Base-by-base conservation (phyloP, 1,284 basidiomycete species). In the Lentinula novae-zelandiae region DNA sequence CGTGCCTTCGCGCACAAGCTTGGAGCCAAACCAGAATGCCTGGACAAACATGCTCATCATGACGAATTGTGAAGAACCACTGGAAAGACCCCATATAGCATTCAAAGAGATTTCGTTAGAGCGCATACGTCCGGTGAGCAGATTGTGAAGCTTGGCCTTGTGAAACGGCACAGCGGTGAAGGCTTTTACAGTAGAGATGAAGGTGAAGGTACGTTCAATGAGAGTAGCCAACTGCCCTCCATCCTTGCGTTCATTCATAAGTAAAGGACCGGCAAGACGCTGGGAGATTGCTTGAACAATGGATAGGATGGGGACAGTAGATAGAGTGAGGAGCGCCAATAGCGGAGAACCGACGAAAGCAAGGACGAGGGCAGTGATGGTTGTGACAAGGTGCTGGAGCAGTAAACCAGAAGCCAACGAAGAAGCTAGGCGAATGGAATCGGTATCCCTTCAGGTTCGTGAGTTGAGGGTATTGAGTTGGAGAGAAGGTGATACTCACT, bases 21-120 rank as follows among this genome's bases (percentile, higher is more conserved):
- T 89, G 2, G 90, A 84, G 12, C 96, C 97, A 72, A 91, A 98
- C 93, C 95, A 98, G 75, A 98, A 98, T 1, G 92, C 95, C 69
- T 95, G 91, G 9, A 98, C 93, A 75, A 98, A 98, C 86, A 97
- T 98, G 39, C 85, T 82, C 79, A 96, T 89, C 64, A 90, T 84
- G 54, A 92, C 78, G 71, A 94, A 91, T 69, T 95, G 92, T 9
- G 82, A 83, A 4, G 87, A 63, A 31, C 86, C 90, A 2, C 83
- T 77, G 7, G 89, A 87, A 42, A 87, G 46, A 4, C 89, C 92
- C 93, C 94, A 98, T 15, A 95, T 80, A 17, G 80, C 71, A 58
- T 87, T 84, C 64, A 91, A 81, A 33, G 74, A 76, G 57, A 78
- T 77, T 27, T 89, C 86, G 7, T 81, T 77, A 1, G 65, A 63